Conservation (phyloP, 2,329 filamentous ascomycete species). For the Passalora sequoiae region DNA sequence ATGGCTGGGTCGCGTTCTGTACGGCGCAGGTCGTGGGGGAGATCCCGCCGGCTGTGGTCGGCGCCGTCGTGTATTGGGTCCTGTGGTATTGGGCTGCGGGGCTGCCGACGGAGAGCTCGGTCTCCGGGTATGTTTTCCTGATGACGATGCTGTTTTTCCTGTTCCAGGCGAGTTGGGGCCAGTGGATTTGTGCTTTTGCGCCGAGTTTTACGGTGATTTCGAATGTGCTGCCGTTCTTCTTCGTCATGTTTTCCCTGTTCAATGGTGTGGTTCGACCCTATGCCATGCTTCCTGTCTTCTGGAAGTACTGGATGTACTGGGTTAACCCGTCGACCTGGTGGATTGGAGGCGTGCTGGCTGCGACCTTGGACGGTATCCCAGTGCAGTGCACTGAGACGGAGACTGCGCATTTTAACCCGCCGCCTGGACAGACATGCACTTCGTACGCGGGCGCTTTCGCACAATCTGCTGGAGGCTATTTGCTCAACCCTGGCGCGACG, state of each 20-base stretch:
- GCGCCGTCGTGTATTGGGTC: constrained; percentile 62
- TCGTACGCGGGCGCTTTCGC: constrained; percentile 61
- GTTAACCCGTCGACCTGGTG: constrained; percentile 66
- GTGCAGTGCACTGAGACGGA: constrained; percentile 49
- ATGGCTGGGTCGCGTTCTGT: constrained; percentile 71
- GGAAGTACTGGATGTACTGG: constrained; percentile 67
- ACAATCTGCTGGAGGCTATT: constrained; percentile 54
- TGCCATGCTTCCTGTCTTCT: constrained; percentile 60
- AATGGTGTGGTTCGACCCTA: constrained; percentile 73
- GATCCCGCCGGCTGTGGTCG: constrained; percentile 63
- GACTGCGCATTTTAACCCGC: constrained; percentile 60
- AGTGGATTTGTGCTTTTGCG: constrained; percentile 80
- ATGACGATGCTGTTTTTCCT: constrained; percentile 75
- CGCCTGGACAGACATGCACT: constrained; percentile 58
- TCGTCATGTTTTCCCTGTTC: constrained; percentile 70
- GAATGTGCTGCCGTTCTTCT: constrained; percentile 73
- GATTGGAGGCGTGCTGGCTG: constrained; percentile 64
- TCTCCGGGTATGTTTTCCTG: constrained; percentile 69
- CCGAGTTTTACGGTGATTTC: constrained; percentile 73
- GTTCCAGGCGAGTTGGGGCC: constrained; percentile 70
- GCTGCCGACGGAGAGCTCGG: constrained; percentile 58
- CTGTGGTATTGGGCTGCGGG: constrained; percentile 75
- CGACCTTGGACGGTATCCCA: constrained; percentile 51
- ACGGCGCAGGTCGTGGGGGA: constrained; percentile 69
- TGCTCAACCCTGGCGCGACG: constrained; percentile 57